A percentile compares a stretch with the other conserved stretches of the same genome.
These are phyloP conservation scores for Penicillium waksmanii DNA, from an alignment of 495 filamentous ascomycete genomes.

Conservation along the genomic window DNA sequence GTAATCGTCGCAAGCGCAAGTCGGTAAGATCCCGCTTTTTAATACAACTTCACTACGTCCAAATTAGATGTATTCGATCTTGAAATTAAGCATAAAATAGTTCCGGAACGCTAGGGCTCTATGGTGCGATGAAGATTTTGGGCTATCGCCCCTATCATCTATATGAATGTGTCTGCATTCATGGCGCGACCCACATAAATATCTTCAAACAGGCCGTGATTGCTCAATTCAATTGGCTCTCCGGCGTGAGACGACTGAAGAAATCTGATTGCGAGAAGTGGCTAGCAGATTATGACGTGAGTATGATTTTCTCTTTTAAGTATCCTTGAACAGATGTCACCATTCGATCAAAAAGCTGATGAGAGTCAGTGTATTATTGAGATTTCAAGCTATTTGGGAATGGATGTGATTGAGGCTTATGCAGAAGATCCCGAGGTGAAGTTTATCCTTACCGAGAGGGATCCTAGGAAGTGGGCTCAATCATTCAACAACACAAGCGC, in stretches of 20 bases:
- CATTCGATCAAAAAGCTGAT: neutral
- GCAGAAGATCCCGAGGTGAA: conserved; percentile 30
- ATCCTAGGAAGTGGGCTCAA: conserved; percentile 27
- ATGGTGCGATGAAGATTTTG: conserved; percentile 17
- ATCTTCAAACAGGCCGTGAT: conserved; percentile 12
- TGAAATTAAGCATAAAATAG: neutral
- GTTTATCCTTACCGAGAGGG: conserved; percentile 34
- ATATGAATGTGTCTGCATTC: conserved; percentile 7
- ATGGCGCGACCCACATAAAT: conserved; percentile 12
- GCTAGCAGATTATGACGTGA: conserved; percentile 27
- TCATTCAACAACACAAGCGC: conserved; percentile 29
- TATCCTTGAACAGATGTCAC: neutral
- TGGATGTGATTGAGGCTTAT: conserved; percentile 21
- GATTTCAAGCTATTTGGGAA: conserved; percentile 20
- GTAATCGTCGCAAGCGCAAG: conserved; percentile 2
- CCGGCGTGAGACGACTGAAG: conserved; percentile 20
- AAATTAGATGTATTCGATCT: too few species aligned
- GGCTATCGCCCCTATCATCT: conserved; percentile 21
- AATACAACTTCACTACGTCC: neutral
- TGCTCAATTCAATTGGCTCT: conserved; percentile 18
- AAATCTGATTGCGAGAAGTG: conserved; percentile 25
- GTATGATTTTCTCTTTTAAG: neutral
- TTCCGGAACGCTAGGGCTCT: conserved; percentile 19
- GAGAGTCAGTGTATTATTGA: conserved; percentile 20
- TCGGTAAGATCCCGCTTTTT: neutral